phyloP scores from a whole-genome alignment of 148 eudicot species.

The Beta vulgaris region DNA sequence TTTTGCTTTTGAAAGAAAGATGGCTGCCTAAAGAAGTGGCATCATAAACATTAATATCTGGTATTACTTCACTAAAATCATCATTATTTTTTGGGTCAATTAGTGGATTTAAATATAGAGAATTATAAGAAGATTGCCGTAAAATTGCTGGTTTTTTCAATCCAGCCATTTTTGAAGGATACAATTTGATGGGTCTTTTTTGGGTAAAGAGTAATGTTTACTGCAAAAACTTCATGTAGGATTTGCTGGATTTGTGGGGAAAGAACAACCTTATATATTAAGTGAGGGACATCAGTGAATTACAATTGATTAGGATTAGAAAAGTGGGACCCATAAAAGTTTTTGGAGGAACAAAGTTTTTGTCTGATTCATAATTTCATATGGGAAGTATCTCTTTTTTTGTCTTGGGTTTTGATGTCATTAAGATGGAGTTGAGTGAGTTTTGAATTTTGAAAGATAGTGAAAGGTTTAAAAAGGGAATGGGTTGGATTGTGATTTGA shows the following conservation, averaged over 20 bases:
- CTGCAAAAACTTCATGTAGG: neutral
- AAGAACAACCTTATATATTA: neutral
- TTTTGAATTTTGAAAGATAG: constrained; percentile 4
- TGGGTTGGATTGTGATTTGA: neutral
- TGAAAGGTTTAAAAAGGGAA: neutral
- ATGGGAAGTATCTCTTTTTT: neutral
- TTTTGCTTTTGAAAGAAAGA: constrained; percentile 10
- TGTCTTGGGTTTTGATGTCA: constrained; percentile 8
- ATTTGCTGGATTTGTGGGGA: neutral
- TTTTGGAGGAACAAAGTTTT: neutral
- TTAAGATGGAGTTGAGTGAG: constrained; percentile 14
- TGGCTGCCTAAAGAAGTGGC: constrained; percentile 25
- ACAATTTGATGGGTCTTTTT: constrained; percentile 1
- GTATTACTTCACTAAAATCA: constrained; percentile 31
- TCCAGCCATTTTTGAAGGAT: constrained; percentile 42
- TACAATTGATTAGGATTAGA: neutral
- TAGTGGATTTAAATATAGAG: constrained; percentile 57
- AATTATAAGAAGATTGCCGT: constrained; percentile 44
- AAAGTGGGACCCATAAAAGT: neutral
- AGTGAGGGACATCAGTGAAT: neutral
- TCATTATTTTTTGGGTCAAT: constrained; percentile 48
- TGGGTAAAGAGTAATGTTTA: constrained; percentile 13
- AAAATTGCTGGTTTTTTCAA: constrained; percentile 46
- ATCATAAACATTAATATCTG: constrained; percentile 1
- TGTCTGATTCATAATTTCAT: neutral